Conservation (phyloP, 495 filamentous ascomycete genomes). For the Neurospora sp. region DNA sequence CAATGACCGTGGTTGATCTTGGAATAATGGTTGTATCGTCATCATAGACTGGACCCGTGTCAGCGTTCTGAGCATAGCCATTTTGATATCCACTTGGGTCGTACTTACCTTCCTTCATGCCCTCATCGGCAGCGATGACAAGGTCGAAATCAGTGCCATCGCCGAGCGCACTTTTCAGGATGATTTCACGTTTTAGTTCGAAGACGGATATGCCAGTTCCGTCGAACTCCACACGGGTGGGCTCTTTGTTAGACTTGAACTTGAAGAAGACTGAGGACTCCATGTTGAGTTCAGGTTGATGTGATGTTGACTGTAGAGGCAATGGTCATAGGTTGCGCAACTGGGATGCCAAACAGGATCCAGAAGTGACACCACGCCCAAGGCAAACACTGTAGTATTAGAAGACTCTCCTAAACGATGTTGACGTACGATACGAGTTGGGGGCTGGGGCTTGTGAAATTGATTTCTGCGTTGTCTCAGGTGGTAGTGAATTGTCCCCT, state of each 20-base stretch:
- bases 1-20: constrained; percentile 86
- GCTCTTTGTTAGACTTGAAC: constrained; percentile 98
- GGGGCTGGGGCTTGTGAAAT: constrained; percentile 15
- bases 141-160: constrained; percentile 97
- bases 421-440: constrained; percentile 25
- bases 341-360: constrained; percentile 6
- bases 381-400: constrained; percentile 25
- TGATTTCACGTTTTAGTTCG: constrained; percentile 97
- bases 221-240: constrained; percentile 89
- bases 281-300: constrained; percentile 47
- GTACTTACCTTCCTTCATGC: constrained; percentile 68
- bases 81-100: not conserved
- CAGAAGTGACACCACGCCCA: constrained; percentile 7
- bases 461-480: not conserved
- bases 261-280: constrained; percentile 98
- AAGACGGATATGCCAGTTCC: constrained; percentile 98
- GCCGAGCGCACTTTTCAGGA: constrained; percentile 79
- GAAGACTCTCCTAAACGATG: constrained; percentile 10
- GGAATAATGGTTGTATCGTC: constrained; percentile 95
- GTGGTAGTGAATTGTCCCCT: not conserved
- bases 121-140: constrained; percentile 82
- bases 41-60: constrained; percentile 61
- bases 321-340: not conserved
- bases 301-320: not conserved
- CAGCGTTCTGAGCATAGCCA: not conserved